phyloP scores from a whole-genome alignment of 73 alveolate genomes.

The Durusdinium trenchii region DNA sequence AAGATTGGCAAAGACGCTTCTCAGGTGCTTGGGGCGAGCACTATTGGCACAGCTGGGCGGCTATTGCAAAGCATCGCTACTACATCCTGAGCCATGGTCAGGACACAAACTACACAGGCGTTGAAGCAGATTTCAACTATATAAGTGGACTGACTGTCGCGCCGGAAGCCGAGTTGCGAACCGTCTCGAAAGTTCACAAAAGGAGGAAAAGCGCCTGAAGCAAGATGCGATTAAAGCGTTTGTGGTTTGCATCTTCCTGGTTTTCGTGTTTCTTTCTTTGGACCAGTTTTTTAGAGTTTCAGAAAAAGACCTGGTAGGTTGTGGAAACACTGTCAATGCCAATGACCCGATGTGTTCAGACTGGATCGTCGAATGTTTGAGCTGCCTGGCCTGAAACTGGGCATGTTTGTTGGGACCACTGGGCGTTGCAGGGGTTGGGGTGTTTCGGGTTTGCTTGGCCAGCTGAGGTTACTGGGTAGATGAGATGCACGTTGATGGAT shows the following conservation, averaged over 20 bases:
- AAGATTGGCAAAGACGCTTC: too few species aligned
- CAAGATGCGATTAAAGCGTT: too few species aligned
- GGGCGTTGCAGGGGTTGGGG: neutral
- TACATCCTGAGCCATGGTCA: slow-evolving; percentile 89
- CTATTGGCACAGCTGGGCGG: slow-evolving; percentile 94
- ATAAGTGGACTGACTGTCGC: neutral
- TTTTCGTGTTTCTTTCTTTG: too few species aligned
- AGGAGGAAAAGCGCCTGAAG: too few species aligned
- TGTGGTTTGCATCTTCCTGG: too few species aligned
- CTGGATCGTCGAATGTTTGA: slow-evolving; percentile 82
- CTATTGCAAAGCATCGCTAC: slow-evolving; percentile 85
- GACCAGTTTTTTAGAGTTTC: too few species aligned
- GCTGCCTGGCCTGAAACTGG: slow-evolving; percentile 27
- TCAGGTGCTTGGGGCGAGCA: slow-evolving; percentile 95
- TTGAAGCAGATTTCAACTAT: neutral
- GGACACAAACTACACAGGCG: slow-evolving; percentile 94
- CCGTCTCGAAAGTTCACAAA: too few species aligned
- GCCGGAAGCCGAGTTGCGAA: neutral
- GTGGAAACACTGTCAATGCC: slow-evolving; percentile 90
- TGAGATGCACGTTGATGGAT: slow-evolving; percentile 95
- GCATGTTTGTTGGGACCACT: neutral
- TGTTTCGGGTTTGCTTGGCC: neutral
- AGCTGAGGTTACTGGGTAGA: slow-evolving; percentile 88
- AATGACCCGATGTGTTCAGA: slow-evolving; percentile 82
- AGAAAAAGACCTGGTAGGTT: slow-evolving; percentile 50